Base-by-base conservation (phyloP, 345 rosid species). In the Reutealis trisperma region DNA sequence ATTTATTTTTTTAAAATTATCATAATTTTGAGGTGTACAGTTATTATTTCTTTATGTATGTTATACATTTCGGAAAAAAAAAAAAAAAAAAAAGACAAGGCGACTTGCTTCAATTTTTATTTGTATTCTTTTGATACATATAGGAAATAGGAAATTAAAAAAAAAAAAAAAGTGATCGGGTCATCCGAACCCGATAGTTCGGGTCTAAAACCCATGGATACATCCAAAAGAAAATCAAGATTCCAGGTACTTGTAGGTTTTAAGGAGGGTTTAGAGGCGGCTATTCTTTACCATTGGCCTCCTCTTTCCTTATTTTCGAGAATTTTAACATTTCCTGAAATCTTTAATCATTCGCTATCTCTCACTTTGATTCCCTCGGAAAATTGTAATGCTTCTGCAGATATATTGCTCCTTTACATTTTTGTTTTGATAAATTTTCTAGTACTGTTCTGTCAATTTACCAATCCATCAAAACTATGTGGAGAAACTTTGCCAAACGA, bases 401-500 rank as follows among this genome's bases (percentile, higher is more conserved):
- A 6, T 15, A 2, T 22, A 11, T 14, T 61, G 19, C 37, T 49
- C 12, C 15, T 45, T 32, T 14, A 15, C 37, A 47, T 66, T 41
- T 42, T 9, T 75, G 3, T 25, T 55, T 24, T 49, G 45, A 55
- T 69, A 6, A 30, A 52, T 12, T 70, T 49, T 25, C 8, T 11
- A n/a, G 58, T 41, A 21, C 25, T 61, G 15, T 15, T 30, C 24
- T 52, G 32, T 55, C 37, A 24, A 13, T 37, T 34, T 55, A 1
- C 8, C 2, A 16, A 37, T 71, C 47, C 24, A 63, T 37, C 57
- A n/a, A 54, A 34, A 73, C 18, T 77, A 93, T 96, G 98, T 92
- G 98, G 98, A 92, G 91, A 73, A 84, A 70, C 86, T 71, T 93
- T 47, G 78, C 88, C 45, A 88, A 77, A 69, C 79, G 83, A 79